Conservation (phyloP, 2,329 filamentous ascomycete genomes). For the Decorospora gaudefroyi region DNA sequence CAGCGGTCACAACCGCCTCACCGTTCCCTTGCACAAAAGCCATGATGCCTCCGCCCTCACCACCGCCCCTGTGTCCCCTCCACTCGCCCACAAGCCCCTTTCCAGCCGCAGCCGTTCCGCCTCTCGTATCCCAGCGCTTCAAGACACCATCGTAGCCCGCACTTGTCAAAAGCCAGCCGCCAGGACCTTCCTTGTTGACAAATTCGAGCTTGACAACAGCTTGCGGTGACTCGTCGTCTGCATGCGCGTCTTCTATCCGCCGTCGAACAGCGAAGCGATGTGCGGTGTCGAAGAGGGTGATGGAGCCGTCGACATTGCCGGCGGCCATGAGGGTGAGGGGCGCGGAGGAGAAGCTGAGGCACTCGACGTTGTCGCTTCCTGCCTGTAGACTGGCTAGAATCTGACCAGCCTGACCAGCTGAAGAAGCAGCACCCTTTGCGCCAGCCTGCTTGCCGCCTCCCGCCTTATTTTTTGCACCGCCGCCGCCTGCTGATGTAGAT, state of each 20-base stretch:
- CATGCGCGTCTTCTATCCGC: constrained; percentile 80
- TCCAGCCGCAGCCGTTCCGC: constrained; percentile 67
- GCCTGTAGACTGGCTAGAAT: constrained; percentile 84
- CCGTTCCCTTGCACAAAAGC: constrained; percentile 85
- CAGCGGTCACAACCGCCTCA: constrained; percentile 80
- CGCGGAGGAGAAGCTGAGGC: constrained; percentile 66
- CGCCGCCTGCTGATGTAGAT: constrained; percentile 49
- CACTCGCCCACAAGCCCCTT: constrained; percentile 81
- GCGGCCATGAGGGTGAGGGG: constrained; percentile 65
- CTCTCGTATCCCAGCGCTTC: constrained; percentile 80
- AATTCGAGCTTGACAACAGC: constrained; percentile 94
- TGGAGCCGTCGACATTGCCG: constrained; percentile 67
- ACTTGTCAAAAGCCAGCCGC: constrained; percentile 75
- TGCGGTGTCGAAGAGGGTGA: constrained; percentile 84
- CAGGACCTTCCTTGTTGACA: constrained; percentile 56
- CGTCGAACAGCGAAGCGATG: constrained; percentile 85
- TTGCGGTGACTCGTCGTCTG: constrained; percentile 71
- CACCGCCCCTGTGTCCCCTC: constrained; percentile 83
- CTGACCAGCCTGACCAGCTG: constrained; percentile 62
- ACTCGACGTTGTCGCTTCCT: constrained; percentile 79
- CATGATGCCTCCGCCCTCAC: constrained; percentile 84
- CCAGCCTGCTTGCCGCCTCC: constrained; percentile 52
- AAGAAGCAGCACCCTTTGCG: constrained; percentile 45
- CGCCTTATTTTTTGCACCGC: constrained; percentile 56
- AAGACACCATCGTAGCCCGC: constrained; percentile 93